Percentiles rank a stretch among this genome's conserved stretches.
Evolutionary conservation across 192 early-diverging fungal genomes (phyloP).

Genomic region (Coemansia sp.): DNA sequence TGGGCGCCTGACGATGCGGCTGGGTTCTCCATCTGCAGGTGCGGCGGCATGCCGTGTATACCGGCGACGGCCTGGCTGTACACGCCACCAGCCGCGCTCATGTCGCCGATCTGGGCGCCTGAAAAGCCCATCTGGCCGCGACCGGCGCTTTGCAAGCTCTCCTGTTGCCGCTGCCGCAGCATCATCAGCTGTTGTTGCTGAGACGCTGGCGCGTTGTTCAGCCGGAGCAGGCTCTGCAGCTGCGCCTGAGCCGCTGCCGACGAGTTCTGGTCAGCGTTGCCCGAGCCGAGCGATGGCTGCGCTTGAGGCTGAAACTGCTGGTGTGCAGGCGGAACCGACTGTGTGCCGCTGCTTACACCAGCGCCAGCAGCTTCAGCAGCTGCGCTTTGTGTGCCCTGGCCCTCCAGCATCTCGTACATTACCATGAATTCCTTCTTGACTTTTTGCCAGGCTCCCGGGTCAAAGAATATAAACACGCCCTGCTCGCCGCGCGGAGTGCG

Average conservation of each 20-base stretch:
- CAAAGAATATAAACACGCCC: slow-evolving; percentile 90
- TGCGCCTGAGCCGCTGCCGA: slow-evolving; percentile 28
- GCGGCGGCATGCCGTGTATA: slow-evolving; percentile 12
- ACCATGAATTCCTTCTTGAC: slow-evolving; percentile 89
- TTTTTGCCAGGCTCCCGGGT: slow-evolving; percentile 84
- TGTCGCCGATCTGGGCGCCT: slow-evolving; percentile 7
- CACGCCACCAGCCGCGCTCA: slow-evolving; percentile 10
- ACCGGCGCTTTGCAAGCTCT: slow-evolving; percentile 18
- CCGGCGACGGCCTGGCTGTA: slow-evolving; percentile 17
- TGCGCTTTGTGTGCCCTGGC: slow-evolving; percentile 44
- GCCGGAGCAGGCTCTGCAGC: slow-evolving; percentile 26
- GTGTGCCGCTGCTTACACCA: slow-evolving; percentile 23
- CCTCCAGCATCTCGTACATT: slow-evolving; percentile 87
- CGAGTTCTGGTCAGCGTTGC: slow-evolving; percentile 15
- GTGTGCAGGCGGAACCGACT: slow-evolving; percentile 28
- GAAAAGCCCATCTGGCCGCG: slow-evolving; percentile 25
- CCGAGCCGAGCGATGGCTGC: slow-evolving; percentile 1
- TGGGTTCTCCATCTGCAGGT: slow-evolving; percentile 24
- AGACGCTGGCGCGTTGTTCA: slow-evolving; percentile 6
- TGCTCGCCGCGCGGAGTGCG: slow-evolving; percentile 74
- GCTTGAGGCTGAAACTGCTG: slow-evolving; percentile 17
- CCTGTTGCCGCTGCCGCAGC: slow-evolving; percentile 33
- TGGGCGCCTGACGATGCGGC: slow-evolving; percentile 10
- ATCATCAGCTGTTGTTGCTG: slow-evolving; percentile 33
- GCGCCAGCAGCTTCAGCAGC: slow-evolving; percentile 16